phyloP scores from a whole-genome alignment of 306 rosid species.

The Delonix regia region DNA sequence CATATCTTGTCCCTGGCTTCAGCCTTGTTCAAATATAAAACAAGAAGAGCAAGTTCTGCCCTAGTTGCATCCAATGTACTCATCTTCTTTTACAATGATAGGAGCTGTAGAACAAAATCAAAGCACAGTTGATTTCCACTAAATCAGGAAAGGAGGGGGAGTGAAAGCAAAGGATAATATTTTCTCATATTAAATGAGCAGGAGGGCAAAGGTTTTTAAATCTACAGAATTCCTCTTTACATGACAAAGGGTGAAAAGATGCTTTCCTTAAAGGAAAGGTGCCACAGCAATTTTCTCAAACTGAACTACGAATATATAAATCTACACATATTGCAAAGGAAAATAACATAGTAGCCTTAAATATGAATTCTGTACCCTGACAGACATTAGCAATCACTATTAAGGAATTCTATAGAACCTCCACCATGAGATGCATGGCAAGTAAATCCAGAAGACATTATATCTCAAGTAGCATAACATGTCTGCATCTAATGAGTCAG shows the following conservation, averaged over 20 bases:
- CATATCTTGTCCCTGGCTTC: slow-evolving; percentile 99
- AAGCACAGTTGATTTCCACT: slow-evolving; percentile 21
- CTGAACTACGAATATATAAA: background rate
- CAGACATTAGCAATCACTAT: background rate
- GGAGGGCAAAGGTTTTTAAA: background rate
- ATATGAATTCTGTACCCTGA: background rate
- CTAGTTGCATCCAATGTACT: slow-evolving; percentile 88
- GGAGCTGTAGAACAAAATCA: slow-evolving; percentile 27
- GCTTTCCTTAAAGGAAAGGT: background rate
- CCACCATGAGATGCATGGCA: background rate
- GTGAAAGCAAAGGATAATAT: background rate
- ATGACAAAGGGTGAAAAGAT: background rate
- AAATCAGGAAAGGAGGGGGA: background rate
- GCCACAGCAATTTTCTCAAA: background rate
- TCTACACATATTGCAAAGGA: background rate
- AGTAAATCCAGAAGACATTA: background rate
- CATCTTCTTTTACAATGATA: slow-evolving; percentile 63
- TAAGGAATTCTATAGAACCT: slow-evolving; percentile 1
- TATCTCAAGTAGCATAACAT: background rate
- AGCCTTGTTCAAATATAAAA: slow-evolving; percentile 91
- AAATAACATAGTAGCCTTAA: background rate
- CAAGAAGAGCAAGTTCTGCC: slow-evolving; percentile 88
- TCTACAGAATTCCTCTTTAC: background rate
- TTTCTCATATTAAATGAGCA: background rate
- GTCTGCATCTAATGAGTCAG: background rate